Conservation (phyloP, 2,329 filamentous ascomycete species). For the Fusarium aywerte region DNA sequence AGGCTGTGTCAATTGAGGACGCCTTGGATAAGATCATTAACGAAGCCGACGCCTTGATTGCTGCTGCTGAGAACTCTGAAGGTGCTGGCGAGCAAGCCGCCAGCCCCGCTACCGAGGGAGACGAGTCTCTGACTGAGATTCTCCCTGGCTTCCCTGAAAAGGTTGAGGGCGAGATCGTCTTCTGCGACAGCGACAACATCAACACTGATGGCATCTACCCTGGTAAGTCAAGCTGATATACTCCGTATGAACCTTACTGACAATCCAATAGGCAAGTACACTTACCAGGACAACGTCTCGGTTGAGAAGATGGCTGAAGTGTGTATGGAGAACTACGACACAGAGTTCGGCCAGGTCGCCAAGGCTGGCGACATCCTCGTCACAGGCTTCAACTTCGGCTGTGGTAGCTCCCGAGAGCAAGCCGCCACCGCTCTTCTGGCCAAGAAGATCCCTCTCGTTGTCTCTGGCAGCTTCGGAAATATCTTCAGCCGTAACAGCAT, state of each 20-base stretch:
- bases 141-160: conserved; percentile 87
- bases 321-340: conserved; percentile 95
- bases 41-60: conserved; percentile 73
- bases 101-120: conserved; percentile 39
- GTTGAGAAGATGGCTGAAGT: conserved; percentile 85
- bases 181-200: conserved; percentile 62
- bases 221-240: conserved; percentile 63
- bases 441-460: conserved; percentile 81
- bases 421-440: conserved; percentile 88
- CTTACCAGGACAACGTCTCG: conserved; percentile 87
- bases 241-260: background rate
- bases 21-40: conserved; percentile 77
- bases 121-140: conserved; percentile 70
- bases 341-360: conserved; percentile 71
- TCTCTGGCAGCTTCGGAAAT: conserved; percentile 83
- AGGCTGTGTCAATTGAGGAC: conserved; percentile 73
- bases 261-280: conserved; percentile 72
- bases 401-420: conserved; percentile 77
- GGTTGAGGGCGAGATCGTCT: conserved; percentile 87
- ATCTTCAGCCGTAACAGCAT: conserved; percentile 84
- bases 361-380: conserved; percentile 83
- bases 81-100: background rate
- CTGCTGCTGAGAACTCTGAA: conserved; percentile 60
- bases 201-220: conserved; percentile 95
- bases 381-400: conserved; percentile 88